A percentile compares a stretch with the other conserved stretches of the same genome.
phyloP scores from a whole-genome alignment of 2,329 filamentous ascomycete species.

The Xylariaceae sp. region DNA sequence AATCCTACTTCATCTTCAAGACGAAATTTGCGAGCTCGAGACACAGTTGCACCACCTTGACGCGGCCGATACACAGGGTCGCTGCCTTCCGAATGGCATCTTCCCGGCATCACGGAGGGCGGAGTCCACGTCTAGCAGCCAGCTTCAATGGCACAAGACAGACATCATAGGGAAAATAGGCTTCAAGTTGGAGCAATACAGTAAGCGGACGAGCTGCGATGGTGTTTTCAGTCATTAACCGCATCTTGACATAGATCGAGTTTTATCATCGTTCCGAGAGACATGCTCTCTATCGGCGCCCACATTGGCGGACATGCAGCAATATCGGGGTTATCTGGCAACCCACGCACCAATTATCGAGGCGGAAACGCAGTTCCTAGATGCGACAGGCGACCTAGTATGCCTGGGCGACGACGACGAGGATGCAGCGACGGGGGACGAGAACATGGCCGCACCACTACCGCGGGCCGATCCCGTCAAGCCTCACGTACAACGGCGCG shows the following conservation, averaged over 20 bases:
- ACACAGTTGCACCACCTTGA: conserved; percentile 71
- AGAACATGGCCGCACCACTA: conserved; percentile 20
- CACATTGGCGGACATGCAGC: conserved; percentile 45
- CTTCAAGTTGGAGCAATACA: conserved; percentile 64
- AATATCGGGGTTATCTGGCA: conserved; percentile 52
- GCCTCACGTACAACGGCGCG: conserved; percentile 7
- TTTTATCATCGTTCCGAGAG: conserved; percentile 54
- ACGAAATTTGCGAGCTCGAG: conserved; percentile 77
- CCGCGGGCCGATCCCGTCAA: conserved; percentile 17
- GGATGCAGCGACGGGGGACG: conserved; percentile 23
- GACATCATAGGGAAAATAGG: conserved; percentile 60
- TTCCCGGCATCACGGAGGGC: conserved; percentile 57
- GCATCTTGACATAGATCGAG: conserved; percentile 44
- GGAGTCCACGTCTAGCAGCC: conserved; percentile 50
- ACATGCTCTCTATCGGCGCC: conserved; percentile 49
- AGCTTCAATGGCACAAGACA: conserved; percentile 57
- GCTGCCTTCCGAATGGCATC: conserved; percentile 41
- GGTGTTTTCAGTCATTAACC: not conserved
- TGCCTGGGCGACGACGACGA: conserved; percentile 33
- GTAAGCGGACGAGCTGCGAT: conserved; percentile 39
- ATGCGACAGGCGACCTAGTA: conserved; percentile 52
- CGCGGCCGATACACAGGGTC: conserved; percentile 47
- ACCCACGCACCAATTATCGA: conserved; percentile 53
- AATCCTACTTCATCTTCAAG: conserved; percentile 75
- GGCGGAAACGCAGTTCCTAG: conserved; percentile 57